Base-by-base conservation (phyloP, 495 filamentous ascomycete species). In the Terfezia claveryi region DNA sequence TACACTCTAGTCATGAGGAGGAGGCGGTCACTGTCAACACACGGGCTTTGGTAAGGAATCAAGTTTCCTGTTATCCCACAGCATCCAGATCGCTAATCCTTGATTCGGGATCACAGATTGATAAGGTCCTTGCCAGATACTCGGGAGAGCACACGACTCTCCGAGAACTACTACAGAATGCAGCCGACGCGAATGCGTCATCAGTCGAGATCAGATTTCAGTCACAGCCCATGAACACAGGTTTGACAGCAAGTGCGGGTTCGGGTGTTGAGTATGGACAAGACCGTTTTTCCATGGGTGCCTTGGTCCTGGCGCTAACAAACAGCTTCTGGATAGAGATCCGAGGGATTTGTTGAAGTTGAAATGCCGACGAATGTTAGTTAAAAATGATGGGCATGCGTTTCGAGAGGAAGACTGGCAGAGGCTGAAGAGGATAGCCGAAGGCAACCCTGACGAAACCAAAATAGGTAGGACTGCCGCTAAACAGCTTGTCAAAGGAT, bases 21-120 rank as follows among this genome's bases (percentile, higher is more conserved):
- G 88, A 94, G 66, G 92, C 91, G n/a, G 92, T 99, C 38, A 99
- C 92, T 0, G 92, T 96, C 55, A 94, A 99, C 64, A 99, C 91
- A 23, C 73, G 92, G 61, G 92, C 88, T 36, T 71, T 99, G 60
- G 62, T 64, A 7, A 8, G 54, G 51, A 23, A 49, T n/a, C 36
- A 27, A 32, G 27, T 32, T 53, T 23, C 37, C 37, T 36, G 2
- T n/a, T 36, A 49, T 20, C 44, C 44, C 44, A 46, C 11, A 46
- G 16, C 11, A 46, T 11, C 27, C 27, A 7, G 27, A 32, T 32
- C 1, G 27, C 27, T 32, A 32, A 32, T 32, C 1, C 27, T 32
- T 32, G 2, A 54, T n/a, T n/a, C 36, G 50, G 23, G n/a, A 51
- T 20, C 23, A 32, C 36, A 64, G 63, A 95, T 99, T 57, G 93